Percentiles rank a stretch among this genome's conserved stretches.
These are phyloP conservation scores for Rhizophora apiculata DNA, from an alignment of 345 rosid genomes.

Conservation along the genomic window DNA sequence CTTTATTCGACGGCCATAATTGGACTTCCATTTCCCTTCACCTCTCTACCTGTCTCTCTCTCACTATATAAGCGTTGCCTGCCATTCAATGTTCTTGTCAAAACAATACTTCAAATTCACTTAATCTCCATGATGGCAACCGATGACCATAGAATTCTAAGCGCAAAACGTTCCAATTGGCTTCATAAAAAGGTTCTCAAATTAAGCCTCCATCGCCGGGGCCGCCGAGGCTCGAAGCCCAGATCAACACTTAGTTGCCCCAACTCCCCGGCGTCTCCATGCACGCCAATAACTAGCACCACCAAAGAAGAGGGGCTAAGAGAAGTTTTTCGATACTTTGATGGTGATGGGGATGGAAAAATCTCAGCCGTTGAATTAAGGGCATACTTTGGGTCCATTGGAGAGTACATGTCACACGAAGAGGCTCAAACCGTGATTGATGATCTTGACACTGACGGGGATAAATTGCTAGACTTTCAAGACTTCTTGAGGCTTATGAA, in stretches of 20 bases:
- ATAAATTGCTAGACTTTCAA: conserved; percentile 53
- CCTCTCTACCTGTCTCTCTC: background rate
- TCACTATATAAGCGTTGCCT: background rate
- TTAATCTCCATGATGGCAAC: conserved; percentile 17
- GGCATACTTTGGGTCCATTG: conserved; percentile 61
- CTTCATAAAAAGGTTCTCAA: conserved; percentile 28
- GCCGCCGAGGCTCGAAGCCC: conserved; percentile 14
- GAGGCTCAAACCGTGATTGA: conserved; percentile 53
- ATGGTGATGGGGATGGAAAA: conserved; percentile 66
- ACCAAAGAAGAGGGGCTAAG: conserved; percentile 40
- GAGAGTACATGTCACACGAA: conserved; percentile 62
- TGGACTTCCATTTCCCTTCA: background rate
- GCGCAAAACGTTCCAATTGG: conserved; percentile 34
- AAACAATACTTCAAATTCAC: background rate
- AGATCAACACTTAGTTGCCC: conserved; percentile 20
- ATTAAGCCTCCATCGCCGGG: conserved; percentile 25
- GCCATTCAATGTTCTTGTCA: background rate
- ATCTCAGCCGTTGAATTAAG: conserved; percentile 70
- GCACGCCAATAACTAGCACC: background rate
- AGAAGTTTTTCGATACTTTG: conserved; percentile 64
- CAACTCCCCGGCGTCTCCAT: conserved; percentile 11
- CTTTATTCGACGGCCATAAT: background rate
- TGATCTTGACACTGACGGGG: conserved; percentile 65
- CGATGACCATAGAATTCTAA: background rate
- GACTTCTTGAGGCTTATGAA: conserved; percentile 68